phyloP scores from a whole-genome alignment of 306 rosid species.

The Cicer cuneatum region DNA sequence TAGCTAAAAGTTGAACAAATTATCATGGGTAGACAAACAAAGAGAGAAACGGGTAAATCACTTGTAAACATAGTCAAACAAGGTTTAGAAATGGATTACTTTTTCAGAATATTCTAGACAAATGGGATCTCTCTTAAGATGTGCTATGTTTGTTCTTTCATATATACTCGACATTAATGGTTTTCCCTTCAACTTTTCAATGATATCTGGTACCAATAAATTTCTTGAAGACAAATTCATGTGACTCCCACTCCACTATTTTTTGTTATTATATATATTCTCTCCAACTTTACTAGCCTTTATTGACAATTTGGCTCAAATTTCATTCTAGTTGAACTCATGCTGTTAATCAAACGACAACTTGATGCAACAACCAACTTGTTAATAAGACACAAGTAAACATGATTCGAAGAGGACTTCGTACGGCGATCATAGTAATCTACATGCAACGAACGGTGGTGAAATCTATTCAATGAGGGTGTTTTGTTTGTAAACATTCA shows the following conservation, averaged over 20 bases:
- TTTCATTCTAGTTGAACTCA: not conserved
- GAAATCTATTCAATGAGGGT: too few relatives aligned
- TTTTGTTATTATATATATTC: not conserved
- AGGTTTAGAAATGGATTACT: conserved; percentile 44
- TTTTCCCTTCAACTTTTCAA: conserved; percentile 17
- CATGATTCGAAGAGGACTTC: too few relatives aligned
- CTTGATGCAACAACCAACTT: not conserved
- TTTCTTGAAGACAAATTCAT: conserved; percentile 7
- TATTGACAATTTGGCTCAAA: conserved; percentile 5
- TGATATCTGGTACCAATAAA: conserved; percentile 19
- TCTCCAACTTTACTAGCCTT: not conserved
- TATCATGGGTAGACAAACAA: not conserved
- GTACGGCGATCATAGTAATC: too few relatives aligned
- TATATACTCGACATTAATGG: not conserved
- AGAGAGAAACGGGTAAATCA: conserved; percentile 4
- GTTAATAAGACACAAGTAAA: not conserved
- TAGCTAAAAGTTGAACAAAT: conserved; percentile 4
- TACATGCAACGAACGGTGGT: too few relatives aligned
- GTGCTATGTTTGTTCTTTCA: not conserved
- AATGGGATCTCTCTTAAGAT: conserved; percentile 47
- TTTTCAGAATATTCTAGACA: conserved; percentile 51
- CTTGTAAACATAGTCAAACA: conserved; percentile 19
- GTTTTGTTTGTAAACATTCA: too few relatives aligned
- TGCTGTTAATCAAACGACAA: conserved; percentile 11
- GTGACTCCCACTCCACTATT: conserved; percentile 16